These are phyloP conservation scores for Phytophthora europaea DNA, from an alignment of 352 stramenopile genomes.

Conservation along the genomic window DNA sequence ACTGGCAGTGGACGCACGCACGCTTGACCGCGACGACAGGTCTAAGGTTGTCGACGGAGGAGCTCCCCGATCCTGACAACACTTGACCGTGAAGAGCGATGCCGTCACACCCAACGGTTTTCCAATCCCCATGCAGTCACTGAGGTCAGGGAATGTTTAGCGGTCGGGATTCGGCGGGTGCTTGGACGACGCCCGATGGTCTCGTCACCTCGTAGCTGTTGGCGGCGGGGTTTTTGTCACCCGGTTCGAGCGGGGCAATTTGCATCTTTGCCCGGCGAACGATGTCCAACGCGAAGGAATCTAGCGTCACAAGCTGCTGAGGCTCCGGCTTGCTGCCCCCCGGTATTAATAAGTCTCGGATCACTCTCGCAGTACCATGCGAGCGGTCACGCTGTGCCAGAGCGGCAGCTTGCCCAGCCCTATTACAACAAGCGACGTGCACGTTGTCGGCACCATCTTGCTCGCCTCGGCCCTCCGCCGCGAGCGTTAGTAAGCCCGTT, in stretches of 20 bases:
- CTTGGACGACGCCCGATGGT: constrained; percentile 10
- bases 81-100: constrained; percentile 1
- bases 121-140: constrained; percentile 16
- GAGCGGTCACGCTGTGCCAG: constrained; percentile 1
- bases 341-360: constrained; percentile 6
- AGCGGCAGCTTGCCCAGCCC: constrained; percentile 17
- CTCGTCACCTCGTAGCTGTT: constrained; percentile 26
- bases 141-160: too few species aligned
- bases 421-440: constrained; percentile 19
- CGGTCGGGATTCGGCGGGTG: not conserved
- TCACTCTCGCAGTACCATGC: constrained; percentile 3
- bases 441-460: not conserved
- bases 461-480: constrained; percentile 6
- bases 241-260: not conserved
- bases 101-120: constrained; percentile 24
- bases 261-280: constrained; percentile 1
- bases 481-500: constrained; percentile 27
- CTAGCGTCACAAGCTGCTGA: constrained; percentile 18
- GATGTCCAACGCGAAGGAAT: constrained; percentile 31
- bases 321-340: not conserved
- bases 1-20: not conserved
- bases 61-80: not conserved
- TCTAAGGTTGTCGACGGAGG: constrained; percentile 16
- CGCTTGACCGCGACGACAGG: constrained; percentile 12
- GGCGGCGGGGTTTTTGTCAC: constrained; percentile 24